Percentiles rank a stretch among this genome's conserved stretches.
Conservation (phyloP, 768 basidiomycete genomes). For the Termitomyces titanicus region DNA sequence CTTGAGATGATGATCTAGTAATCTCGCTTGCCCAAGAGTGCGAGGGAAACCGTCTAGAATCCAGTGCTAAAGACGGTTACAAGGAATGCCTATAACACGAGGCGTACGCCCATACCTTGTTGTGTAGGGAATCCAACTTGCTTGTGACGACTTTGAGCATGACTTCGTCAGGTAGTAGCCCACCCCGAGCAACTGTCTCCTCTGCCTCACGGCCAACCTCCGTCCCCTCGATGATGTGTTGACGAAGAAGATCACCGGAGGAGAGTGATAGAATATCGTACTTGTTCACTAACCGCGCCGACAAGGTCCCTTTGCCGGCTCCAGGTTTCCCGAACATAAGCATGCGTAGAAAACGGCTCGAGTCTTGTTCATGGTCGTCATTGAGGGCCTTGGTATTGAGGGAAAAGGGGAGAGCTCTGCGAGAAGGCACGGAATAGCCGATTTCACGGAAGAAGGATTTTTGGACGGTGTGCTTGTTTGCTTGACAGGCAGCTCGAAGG, state of each 20-base stretch:
- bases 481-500: slow-evolving; percentile 1
- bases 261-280: slow-evolving; percentile 78
- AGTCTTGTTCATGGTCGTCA: slow-evolving; percentile 34
- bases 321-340: slow-evolving; percentile 82
- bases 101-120: slow-evolving; percentile 47
- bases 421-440: slow-evolving; percentile 25
- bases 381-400: slow-evolving; percentile 39
- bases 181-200: slow-evolving; percentile 74
- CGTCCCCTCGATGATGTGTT: slow-evolving; percentile 77
- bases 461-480: background rate
- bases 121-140: slow-evolving; percentile 62
- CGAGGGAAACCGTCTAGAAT: slow-evolving; percentile 92
- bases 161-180: slow-evolving; percentile 72
- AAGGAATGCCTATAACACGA: background rate
- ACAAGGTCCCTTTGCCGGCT: slow-evolving; percentile 82
- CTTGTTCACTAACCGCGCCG: slow-evolving; percentile 70
- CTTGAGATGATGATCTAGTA: slow-evolving; percentile 76
- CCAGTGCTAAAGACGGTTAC: slow-evolving; percentile 62
- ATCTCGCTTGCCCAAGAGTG: slow-evolving; percentile 77
- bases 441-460: slow-evolving; percentile 20
- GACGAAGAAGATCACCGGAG: slow-evolving; percentile 81
- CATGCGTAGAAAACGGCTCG: slow-evolving; percentile 46
- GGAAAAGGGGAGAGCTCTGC: slow-evolving; percentile 48
- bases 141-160: slow-evolving; percentile 74
- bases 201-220: slow-evolving; percentile 73